Percentiles rank a stretch among this genome's conserved stretches.
These are phyloP conservation scores for Platanus orientalis DNA, from an alignment of 164 flowering plant genomes.

Conservation along the genomic window DNA sequence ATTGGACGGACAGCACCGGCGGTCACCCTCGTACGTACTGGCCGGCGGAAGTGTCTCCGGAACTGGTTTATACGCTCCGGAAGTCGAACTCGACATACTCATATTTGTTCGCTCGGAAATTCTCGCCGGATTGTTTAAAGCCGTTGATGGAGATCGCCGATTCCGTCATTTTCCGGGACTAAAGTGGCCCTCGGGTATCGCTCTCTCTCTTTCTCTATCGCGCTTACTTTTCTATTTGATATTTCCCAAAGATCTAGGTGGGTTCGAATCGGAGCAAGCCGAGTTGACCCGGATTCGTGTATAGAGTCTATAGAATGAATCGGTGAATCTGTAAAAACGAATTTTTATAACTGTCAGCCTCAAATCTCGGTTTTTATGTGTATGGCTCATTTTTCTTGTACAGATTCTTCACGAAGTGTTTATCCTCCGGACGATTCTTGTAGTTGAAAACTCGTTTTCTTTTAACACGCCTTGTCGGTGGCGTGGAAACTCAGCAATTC, in stretches of 20 bases:
- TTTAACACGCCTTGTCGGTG: no score
- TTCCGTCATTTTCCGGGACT: constrained; percentile 68
- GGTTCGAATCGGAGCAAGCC: not conserved
- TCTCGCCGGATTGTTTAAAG: constrained; percentile 66
- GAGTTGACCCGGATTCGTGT: not conserved
- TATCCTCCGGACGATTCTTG: no score
- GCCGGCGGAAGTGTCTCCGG: constrained; percentile 49
- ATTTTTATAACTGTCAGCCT: no score
- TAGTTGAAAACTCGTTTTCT: no score
- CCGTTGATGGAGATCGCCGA: constrained; percentile 62
- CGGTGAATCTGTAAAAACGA: no score
- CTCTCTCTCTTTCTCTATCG: not conserved
- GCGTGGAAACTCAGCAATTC: no score
- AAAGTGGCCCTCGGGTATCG: not conserved
- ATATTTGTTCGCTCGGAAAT: constrained; percentile 76
- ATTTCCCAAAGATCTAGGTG: no score
- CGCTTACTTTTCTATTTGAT: no score
- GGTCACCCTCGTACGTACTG: constrained; percentile 81
- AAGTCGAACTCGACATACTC: constrained; percentile 57
- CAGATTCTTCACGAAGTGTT: no score
- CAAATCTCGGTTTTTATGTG: no score
- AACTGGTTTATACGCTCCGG: constrained; percentile 50
- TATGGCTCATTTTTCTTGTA: no score
- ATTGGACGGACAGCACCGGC: constrained; percentile 71
- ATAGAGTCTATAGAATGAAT: no score